Evolutionary conservation across 495 filamentous ascomycete genomes (phyloP).

Genomic region (Staphylotrichum tortipilum): DNA sequence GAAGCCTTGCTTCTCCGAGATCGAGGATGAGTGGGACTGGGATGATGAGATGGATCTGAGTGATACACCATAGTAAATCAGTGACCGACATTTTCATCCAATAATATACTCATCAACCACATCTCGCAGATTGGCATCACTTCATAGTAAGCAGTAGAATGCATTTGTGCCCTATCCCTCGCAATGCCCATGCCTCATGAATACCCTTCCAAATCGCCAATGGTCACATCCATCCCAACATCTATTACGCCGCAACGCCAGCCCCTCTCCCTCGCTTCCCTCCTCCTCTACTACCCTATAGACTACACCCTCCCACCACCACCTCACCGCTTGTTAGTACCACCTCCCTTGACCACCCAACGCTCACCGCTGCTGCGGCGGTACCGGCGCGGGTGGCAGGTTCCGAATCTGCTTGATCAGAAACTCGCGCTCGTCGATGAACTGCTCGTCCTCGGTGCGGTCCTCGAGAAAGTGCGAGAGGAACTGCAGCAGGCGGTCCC

Average conservation of each 20-base stretch:
- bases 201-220: background rate
- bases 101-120: background rate
- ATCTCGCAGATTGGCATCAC: too few relatives aligned
- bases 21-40: background rate
- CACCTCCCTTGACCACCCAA: too few relatives aligned
- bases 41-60: too few relatives aligned
- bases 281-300: background rate
- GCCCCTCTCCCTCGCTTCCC: background rate
- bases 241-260: conserved; percentile 1
- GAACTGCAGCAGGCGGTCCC: conserved; percentile 81
- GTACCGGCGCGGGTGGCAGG: conserved; percentile 59
- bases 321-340: too few relatives aligned
- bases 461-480: conserved; percentile 88
- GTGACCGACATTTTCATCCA: too few relatives aligned
- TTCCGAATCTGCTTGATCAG: conserved; percentile 88
- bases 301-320: background rate
- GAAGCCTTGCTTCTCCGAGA: background rate
- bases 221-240: background rate
- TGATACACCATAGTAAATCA: too few relatives aligned
- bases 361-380: conserved; percentile 28
- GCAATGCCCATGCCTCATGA: conserved; percentile 1
- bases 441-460: conserved; percentile 94
- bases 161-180: background rate
- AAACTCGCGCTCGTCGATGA: conserved; percentile 95
- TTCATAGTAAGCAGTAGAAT: background rate